These are phyloP conservation scores for Barbarea vulgaris DNA, from an alignment of 345 rosid species.

Conservation along the genomic window DNA sequence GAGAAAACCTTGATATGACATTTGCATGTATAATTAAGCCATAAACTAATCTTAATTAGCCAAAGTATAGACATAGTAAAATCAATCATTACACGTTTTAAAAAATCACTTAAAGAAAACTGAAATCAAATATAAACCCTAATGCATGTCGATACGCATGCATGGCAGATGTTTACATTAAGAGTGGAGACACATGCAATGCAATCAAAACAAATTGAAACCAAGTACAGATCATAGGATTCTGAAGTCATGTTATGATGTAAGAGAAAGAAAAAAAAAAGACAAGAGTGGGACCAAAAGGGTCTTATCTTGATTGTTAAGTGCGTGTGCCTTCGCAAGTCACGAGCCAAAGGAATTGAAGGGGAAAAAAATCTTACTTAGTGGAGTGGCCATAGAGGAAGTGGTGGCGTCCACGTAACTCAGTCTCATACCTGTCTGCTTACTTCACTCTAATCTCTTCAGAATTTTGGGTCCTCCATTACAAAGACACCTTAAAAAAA, in stretches of 20 bases:
- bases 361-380: conserved; percentile 27
- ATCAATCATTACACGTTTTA: neutral
- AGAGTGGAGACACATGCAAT: conserved; percentile 22
- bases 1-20: neutral
- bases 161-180: conserved; percentile 12
- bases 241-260: conserved; percentile 32
- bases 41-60: neutral
- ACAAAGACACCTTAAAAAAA: conserved; percentile 33
- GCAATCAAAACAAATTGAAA: conserved; percentile 24
- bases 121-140: neutral
- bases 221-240: conserved; percentile 33
- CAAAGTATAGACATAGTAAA: neutral
- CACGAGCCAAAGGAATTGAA: conserved; percentile 23
- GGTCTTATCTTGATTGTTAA: conserved; percentile 28
- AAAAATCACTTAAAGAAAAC: neutral
- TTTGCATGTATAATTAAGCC: neutral
- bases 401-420: conserved; percentile 66
- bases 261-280: neutral
- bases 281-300: conserved; percentile 30
- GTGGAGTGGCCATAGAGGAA: conserved; percentile 59
- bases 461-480: conserved; percentile 42
- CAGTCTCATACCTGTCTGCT: conserved; percentile 40
- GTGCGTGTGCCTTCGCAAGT: conserved; percentile 32
- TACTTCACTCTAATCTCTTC: conserved; percentile 51
- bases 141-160: conserved; percentile 11